phyloP scores from a whole-genome alignment of 768 basidiomycete genomes.

The Tylopilus cervinicoccineus region DNA sequence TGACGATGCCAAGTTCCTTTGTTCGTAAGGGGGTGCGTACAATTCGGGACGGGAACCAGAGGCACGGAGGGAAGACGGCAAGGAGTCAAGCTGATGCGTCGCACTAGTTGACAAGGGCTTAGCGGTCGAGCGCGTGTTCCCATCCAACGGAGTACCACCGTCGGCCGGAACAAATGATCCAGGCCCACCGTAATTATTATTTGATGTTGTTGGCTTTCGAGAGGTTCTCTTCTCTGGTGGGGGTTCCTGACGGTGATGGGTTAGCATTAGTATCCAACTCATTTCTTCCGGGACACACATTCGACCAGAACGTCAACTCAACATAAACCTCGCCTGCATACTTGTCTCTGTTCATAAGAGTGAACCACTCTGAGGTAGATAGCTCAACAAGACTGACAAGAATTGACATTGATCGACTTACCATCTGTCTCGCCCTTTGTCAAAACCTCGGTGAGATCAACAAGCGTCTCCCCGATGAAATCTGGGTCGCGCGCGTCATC shows the following conservation, averaged over 20 bases:
- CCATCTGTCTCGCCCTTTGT: constrained; percentile 98
- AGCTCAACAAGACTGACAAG: constrained; percentile 7
- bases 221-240: constrained; percentile 66
- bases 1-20: constrained; percentile 36
- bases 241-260: constrained; percentile 51
- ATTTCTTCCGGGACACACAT: constrained; percentile 45
- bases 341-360: constrained; percentile 82
- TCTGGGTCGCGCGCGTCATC: constrained; percentile 95
- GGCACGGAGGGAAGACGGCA: constrained; percentile 57
- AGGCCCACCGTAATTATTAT: constrained; percentile 72
- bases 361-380: constrained; percentile 80
- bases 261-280: constrained; percentile 3
- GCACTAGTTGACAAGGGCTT: constrained; percentile 22
- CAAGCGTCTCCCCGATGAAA: constrained; percentile 86
- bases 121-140: constrained; percentile 11
- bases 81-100: constrained; percentile 42
- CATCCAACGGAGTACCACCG: constrained; percentile 26
- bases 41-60: constrained; percentile 66
- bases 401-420: constrained; percentile 35
- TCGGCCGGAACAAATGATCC: constrained; percentile 67
- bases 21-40: constrained; percentile 74
- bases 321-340: constrained; percentile 95
- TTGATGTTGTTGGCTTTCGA: constrained; percentile 45
- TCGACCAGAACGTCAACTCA: constrained; percentile 96
- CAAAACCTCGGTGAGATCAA: constrained; percentile 85